Conservation (phyloP, 2,329 filamentous ascomycete species). For the Pseudogymnoascus sp. region DNA sequence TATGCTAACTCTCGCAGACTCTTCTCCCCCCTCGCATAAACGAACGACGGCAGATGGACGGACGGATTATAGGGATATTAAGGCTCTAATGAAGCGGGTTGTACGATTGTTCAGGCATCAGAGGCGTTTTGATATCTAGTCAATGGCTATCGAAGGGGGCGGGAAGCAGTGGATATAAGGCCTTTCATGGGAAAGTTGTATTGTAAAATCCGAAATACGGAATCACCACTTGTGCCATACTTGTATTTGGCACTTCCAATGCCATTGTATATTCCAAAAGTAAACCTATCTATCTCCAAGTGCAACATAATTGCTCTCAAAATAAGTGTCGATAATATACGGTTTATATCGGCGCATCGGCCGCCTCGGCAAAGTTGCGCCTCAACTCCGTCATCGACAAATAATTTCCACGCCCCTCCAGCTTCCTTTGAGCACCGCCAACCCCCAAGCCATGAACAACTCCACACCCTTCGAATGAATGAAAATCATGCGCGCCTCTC, state of each 20-base stretch:
- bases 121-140: neutral
- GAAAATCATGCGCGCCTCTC: constrained; percentile 50
- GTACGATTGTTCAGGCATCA: neutral
- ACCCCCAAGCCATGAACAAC: constrained; percentile 13
- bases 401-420: neutral
- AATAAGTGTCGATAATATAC: neutral
- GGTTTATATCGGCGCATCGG: neutral
- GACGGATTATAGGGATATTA: neutral
- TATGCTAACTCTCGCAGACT: constrained; percentile 36
- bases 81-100: neutral
- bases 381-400: constrained; percentile 19
- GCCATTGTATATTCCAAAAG: neutral
- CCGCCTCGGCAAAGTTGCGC: constrained; percentile 14
- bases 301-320: neutral
- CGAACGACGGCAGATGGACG: neutral
- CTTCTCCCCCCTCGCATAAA: constrained; percentile 57
- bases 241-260: neutral
- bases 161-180: neutral
- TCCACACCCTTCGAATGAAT: constrained; percentile 23
- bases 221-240: constrained; percentile 1
- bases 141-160: neutral
- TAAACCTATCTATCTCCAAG: neutral
- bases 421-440: neutral
- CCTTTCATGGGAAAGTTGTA: neutral
- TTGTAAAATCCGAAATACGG: constrained; percentile 5